Percentiles rank a stretch among this genome's conserved stretches.
phyloP scores from a whole-genome alignment of 2,329 filamentous ascomycete species.

The Chaetothyriales sp. region DNA sequence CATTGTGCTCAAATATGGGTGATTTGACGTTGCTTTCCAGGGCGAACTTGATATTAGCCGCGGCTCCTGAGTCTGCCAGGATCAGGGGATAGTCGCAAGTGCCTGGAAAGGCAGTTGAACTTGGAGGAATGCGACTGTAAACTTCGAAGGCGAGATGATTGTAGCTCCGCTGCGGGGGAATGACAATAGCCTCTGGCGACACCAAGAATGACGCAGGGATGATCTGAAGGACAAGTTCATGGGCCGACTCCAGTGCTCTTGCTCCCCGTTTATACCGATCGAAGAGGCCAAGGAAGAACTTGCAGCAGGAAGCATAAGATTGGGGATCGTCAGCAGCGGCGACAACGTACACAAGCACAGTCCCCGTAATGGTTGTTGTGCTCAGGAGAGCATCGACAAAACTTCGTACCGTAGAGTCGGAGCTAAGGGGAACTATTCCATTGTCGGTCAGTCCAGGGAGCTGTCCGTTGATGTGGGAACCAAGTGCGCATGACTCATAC shows the following conservation, averaged over 20 bases:
- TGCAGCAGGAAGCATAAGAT: background rate
- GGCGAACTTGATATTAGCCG: slow-evolving; percentile 37
- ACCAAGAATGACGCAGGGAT: slow-evolving; percentile 41
- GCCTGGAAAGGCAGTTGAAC: slow-evolving; percentile 19
- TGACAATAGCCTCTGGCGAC: slow-evolving; percentile 36
- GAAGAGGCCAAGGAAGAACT: slow-evolving; percentile 38
- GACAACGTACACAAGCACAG: slow-evolving; percentile 43
- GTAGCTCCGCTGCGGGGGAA: slow-evolving; percentile 35
- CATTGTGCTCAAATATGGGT: slow-evolving; percentile 38
- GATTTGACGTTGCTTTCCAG: slow-evolving; percentile 38
- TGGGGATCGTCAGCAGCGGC: slow-evolving; percentile 27
- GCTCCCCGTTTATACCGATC: slow-evolving; percentile 32
- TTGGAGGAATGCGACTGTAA: slow-evolving; percentile 41
- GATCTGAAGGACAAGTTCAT: slow-evolving; percentile 43
- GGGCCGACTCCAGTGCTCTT: slow-evolving; percentile 12
- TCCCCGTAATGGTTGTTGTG: slow-evolving; percentile 23
- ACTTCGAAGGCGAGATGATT: slow-evolving; percentile 40
- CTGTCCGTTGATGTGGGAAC: slow-evolving; percentile 33
- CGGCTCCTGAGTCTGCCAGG: slow-evolving; percentile 38
- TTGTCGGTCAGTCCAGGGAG: slow-evolving; percentile 25
- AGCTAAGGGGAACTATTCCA: slow-evolving; percentile 25
- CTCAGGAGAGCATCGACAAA: slow-evolving; percentile 26
- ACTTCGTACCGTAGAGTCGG: slow-evolving; percentile 23
- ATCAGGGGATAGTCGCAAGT: slow-evolving; percentile 39
- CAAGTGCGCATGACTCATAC: slow-evolving; percentile 44